Evolutionary conservation across 768 basidiomycete species (phyloP), one percentile per base, ranked within the genome.

Genomic region (Tulasnella sp.): DNA sequence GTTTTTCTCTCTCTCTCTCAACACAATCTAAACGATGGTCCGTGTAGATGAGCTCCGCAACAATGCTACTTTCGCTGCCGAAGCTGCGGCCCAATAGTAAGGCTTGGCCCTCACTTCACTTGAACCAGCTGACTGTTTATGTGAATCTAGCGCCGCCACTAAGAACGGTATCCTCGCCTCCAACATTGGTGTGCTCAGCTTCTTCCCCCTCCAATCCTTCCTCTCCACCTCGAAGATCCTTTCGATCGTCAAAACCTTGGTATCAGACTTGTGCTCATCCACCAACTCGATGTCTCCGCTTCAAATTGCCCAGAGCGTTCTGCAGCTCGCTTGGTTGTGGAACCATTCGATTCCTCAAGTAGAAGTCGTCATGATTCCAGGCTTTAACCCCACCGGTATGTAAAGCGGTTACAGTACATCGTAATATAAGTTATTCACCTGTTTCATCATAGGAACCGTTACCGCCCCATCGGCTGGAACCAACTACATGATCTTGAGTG

Each of bases 401-500:
- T 51, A n/a, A 51, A n/a, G 23, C 51, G 23, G 23, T 51, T 23
- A 20, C 23, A 16, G 5, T 1, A 11, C 9, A 29, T 11, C 32
- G 20, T 13, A 20, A 9, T 67, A 9, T 32, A 2, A 29, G 3
- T 51, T 5, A 67, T 32, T 32, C 5, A 67, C 61, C 5, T n/a
- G n/a, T n/a, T 35, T 13, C 61, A n/a, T n/a, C n/a, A 11, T 67
- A 67, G 61, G 61, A 13, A 67, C 61, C 16, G 61, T 67, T 4
- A 67, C 61, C 29, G 61, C 61, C 32, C 61, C 61, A 26, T 2
- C 61, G 29, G 29, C 84, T 0, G 86, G 85, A 0, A 87, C 87
- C 80, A 84, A 82, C 26, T 89, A 89, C 80, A 69, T 87, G 32
- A 85, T 86, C 0, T 61, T 88, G 20, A 71, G 83, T 6, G 81